A percentile compares a stretch with the other conserved stretches of the same genome.
These are phyloP conservation scores for Cutaneotrichosporon sp. DNA, from an alignment of 1,284 basidiomycete species.

Conservation along the genomic window DNA sequence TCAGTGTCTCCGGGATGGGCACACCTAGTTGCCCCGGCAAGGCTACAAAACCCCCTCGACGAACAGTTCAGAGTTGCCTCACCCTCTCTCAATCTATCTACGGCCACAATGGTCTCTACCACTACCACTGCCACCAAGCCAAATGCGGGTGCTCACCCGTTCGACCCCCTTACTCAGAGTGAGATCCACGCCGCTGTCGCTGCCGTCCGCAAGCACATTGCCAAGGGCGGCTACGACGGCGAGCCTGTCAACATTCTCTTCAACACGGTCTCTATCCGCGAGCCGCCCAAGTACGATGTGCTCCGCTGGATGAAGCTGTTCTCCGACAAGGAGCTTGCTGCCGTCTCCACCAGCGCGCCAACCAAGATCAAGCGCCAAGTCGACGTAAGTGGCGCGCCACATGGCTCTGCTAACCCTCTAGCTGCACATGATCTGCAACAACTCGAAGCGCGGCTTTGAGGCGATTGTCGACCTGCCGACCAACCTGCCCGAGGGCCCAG, in stretches of 20 bases:
- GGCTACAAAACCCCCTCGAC: slow-evolving; percentile 3
- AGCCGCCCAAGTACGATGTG: slow-evolving; percentile 44
- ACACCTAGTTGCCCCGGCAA: background rate
- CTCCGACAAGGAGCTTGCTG: slow-evolving; percentile 31
- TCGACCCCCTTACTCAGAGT: slow-evolving; percentile 45
- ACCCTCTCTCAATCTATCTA: background rate
- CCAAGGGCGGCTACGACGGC: slow-evolving; percentile 18
- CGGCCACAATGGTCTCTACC: slow-evolving; percentile 2
- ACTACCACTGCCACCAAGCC: slow-evolving; percentile 3
- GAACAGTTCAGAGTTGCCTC: background rate
- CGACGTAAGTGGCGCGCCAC: slow-evolving; percentile 30
- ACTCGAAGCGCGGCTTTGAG: slow-evolving; percentile 45
- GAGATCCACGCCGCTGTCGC: slow-evolving; percentile 43
- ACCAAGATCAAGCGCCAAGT: slow-evolving; percentile 33
- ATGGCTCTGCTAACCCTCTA: slow-evolving; percentile 15
- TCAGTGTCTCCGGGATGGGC: background rate
- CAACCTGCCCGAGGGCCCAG: slow-evolving; percentile 27
- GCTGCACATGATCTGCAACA: slow-evolving; percentile 47
- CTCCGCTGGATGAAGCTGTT: slow-evolving; percentile 41
- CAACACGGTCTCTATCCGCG: slow-evolving; percentile 43
- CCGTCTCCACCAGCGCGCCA: slow-evolving; percentile 13
- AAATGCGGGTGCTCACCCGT: slow-evolving; percentile 40
- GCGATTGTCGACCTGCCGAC: slow-evolving; percentile 43
- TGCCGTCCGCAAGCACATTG: slow-evolving; percentile 33
- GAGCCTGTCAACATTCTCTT: slow-evolving; percentile 30